Evolutionary conservation across 2,329 filamentous ascomycete species (phyloP).

Genomic region (Eutypella sp.): DNA sequence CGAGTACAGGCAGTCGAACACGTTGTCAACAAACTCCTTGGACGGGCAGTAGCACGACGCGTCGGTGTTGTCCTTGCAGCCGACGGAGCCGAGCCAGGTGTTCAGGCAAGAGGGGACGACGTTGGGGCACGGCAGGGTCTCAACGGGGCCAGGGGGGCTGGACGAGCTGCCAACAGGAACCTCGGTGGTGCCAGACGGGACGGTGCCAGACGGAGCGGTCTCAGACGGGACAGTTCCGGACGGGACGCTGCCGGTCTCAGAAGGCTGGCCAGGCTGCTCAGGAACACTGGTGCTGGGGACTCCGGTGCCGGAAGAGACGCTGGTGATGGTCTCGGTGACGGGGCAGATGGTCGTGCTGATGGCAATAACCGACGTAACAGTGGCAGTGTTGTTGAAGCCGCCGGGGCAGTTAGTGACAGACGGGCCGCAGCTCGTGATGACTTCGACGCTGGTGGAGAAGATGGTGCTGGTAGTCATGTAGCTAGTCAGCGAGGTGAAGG

Average conservation of each 20-base stretch:
- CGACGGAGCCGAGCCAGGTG: conserved; percentile 73
- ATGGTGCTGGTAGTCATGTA: conserved; percentile 45
- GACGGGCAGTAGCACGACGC: conserved; percentile 82
- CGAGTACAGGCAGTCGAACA: conserved; percentile 77
- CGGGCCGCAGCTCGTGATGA: conserved; percentile 48
- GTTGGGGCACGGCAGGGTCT: conserved; percentile 55
- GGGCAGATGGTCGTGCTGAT: conserved; percentile 58
- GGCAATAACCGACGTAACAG: conserved; percentile 43
- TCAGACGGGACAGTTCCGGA: conserved; percentile 3
- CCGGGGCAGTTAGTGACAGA: conserved; percentile 45
- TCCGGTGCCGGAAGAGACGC: conserved; percentile 18
- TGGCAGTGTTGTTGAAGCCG: conserved; percentile 41
- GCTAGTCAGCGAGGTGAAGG: conserved; percentile 26
- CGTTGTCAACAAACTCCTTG: conserved; percentile 66
- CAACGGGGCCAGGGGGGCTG: conserved; percentile 30
- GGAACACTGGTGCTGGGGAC: too few species aligned
- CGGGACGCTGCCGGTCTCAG: conserved; percentile 30
- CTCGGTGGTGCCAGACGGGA: conserved; percentile 26
- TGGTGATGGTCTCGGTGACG: conserved; percentile 48
- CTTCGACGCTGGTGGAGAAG: conserved; percentile 44
- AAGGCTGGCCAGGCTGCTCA: conserved; percentile 3
- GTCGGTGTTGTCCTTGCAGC: conserved; percentile 82
- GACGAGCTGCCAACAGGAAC: conserved; percentile 17
- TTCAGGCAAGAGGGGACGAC: conserved; percentile 86
- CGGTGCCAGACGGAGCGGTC: conserved; percentile 15